Base-by-base conservation (phyloP, 192 early-diverging fungal genomes). In the Coemansia sp. region DNA sequence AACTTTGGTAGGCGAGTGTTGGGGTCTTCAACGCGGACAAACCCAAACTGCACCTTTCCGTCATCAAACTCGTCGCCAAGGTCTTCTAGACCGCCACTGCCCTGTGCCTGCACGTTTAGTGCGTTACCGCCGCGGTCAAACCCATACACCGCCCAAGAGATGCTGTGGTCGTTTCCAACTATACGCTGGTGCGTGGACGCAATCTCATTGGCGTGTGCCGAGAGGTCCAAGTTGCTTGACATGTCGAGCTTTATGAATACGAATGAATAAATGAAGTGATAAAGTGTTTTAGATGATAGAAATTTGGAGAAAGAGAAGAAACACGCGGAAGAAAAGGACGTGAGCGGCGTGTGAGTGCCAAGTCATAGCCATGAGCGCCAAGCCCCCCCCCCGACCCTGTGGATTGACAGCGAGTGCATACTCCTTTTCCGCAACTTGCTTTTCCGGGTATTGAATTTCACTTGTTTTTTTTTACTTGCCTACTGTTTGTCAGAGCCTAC, bases 21-120 rank as follows among this genome's bases (percentile, higher is more conserved):
- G 14, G 92, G 94, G 77, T 98, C 96, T 41, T 81, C 75, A n/a
- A 95, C 90, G 17, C 88, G 84, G 3, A 79, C 89, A 85, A 93
- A 95, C 11, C 93, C 95, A 79, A 91, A 97, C 74, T 93, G 93
- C 48, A 95, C 91, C 73, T 94, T 94, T 46, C 90, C 88, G 65
- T 94, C 94, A 54, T 88, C 85, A 83, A 95, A 96, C 75, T 96
- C 95, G 2, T 98, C 96, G n/a, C 79, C 75, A 17, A 98, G 87
- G 66, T 95, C 92, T 29, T 95, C 94, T 7, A 97, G 86, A 1
- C 89, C 92, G 40, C 85, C 93, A 81, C 83, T 80, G 27, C 93
- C 93, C 8, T 80, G 85, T 1, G 76, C 79, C 53, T 89, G 82
- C 59, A 82, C 80, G 41, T 70, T 69, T 8, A 82, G 80, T 6